Evolutionary conservation across 1,284 basidiomycete species (phyloP), one percentile per base, ranked within the genome.

Genomic region (Cutaneotrichosporon cutaneum): DNA sequence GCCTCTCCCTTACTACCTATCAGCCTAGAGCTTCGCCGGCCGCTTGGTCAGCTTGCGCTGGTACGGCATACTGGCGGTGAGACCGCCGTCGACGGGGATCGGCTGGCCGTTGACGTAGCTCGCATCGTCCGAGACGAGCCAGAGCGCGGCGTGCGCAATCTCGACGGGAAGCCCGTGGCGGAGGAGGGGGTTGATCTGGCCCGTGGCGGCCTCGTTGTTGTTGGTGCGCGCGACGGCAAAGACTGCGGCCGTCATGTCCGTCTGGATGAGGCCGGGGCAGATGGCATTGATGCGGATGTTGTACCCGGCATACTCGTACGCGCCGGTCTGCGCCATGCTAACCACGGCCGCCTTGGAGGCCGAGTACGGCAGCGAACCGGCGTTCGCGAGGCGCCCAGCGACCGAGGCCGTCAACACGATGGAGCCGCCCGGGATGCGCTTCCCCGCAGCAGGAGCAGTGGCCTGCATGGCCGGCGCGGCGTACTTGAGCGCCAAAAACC

Each of bases 61-160:
- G 27, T 89, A 87, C 3, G 90, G 90, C 68, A 86, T 83, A 3
- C 89, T 88, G 32, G 87, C 82, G 10, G 88, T 86, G 60, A 94
- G 76, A 0, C 91, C 93, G 8, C 94, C 94, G 71, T 94, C 93
- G 22, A 94, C 88, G 0, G 89, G 88, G 39, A 93, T 83, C 65
- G 88, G 89, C 71, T 94, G 90, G 11, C 92, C 94, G 72, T 95
- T 97, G 60, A 97, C 86, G 75, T 95, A 94, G 72, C 90, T 93
- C 1, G 92, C 87, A 63, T 93, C 91, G 71, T 94, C 92, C 47
- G 90, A 92, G 11, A 90, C 93, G 48, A 97, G 82, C 82, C 94
- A 96, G 22, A 92, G 80, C 0, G 89, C 90, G 36, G 86, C 86
- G 62, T 90, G 87, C 1, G 92, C 93, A 59, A 96, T 89, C 62